phyloP scores from a whole-genome alignment of 2,329 filamentous ascomycete species.

The Arachnomyces sp. region DNA sequence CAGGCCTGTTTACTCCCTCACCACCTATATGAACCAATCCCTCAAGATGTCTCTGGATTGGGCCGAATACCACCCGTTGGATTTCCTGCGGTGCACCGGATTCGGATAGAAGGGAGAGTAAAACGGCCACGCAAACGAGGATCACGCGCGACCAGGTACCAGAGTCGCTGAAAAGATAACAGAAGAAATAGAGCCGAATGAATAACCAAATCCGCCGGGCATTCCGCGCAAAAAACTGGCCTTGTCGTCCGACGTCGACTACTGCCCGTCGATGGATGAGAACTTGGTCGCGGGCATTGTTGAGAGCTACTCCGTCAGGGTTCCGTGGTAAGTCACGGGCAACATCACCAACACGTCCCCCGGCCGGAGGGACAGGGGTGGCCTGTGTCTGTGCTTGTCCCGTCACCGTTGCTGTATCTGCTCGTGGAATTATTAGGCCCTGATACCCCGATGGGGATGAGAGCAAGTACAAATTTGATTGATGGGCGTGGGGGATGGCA shows the following conservation, averaged over 20 bases:
- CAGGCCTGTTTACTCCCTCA: slow-evolving; percentile 5
- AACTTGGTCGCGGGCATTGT: slow-evolving; percentile 27
- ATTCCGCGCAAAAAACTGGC: slow-evolving; percentile 35
- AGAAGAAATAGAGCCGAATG: slow-evolving; percentile 50
- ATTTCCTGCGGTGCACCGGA: slow-evolving; percentile 31
- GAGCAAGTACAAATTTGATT: slow-evolving; percentile 33
- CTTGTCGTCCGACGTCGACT: slow-evolving; percentile 13
- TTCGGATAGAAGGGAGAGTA: slow-evolving; percentile 35
- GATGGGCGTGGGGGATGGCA: slow-evolving; percentile 6
- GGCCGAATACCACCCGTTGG: slow-evolving; percentile 27
- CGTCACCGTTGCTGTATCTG: slow-evolving; percentile 18
- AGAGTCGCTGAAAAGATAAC: slow-evolving; percentile 50
- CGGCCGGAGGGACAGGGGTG: neutral
- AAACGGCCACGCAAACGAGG: slow-evolving; percentile 30
- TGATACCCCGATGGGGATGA: slow-evolving; percentile 40
- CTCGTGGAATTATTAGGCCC: slow-evolving; percentile 36
- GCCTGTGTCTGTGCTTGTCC: slow-evolving; percentile 3
- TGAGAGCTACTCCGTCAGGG: slow-evolving; percentile 17
- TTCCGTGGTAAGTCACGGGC: slow-evolving; percentile 8
- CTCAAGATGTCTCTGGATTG: slow-evolving; percentile 39
- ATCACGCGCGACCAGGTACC: slow-evolving; percentile 38
- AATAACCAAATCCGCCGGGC: slow-evolving; percentile 49
- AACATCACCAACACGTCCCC: slow-evolving; percentile 1
- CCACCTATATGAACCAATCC: slow-evolving; percentile 29
- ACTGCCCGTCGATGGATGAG: slow-evolving; percentile 20